A percentile compares a stretch with the other conserved stretches of the same genome.
phyloP scores from a whole-genome alignment of 768 basidiomycete species.

The Rhodotorula diobovata region DNA sequence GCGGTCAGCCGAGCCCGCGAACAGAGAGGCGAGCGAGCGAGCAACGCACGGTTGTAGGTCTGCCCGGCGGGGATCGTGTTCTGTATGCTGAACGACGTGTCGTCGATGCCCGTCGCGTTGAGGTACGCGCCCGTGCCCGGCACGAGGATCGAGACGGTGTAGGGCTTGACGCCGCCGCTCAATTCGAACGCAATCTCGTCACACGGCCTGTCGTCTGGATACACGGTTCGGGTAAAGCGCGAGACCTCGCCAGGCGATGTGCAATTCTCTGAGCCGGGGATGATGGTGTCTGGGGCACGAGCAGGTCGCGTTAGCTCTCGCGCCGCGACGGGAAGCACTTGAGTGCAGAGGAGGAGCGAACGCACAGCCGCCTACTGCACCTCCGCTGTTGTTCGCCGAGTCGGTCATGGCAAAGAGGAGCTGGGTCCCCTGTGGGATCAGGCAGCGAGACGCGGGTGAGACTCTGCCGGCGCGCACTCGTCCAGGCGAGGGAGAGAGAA shows the following conservation, averaged over 20 bases:
- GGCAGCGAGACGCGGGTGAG: too few species aligned
- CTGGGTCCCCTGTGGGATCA: constrained; percentile 14
- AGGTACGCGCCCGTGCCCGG: constrained; percentile 13
- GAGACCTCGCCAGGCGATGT: neutral
- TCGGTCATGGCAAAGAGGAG: constrained; percentile 31
- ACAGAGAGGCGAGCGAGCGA: neutral
- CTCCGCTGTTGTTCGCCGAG: constrained; percentile 25
- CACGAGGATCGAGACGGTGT: constrained; percentile 18
- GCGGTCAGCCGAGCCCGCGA: too few species aligned
- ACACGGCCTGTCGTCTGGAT: constrained; percentile 9
- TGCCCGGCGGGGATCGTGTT: constrained; percentile 20
- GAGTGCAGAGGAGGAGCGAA: neutral
- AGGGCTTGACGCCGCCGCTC: constrained; percentile 14
- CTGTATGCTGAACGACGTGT: constrained; percentile 1
- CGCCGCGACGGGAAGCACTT: neutral
- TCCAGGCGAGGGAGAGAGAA: neutral
- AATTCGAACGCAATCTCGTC: constrained; percentile 22
- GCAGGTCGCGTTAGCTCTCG: too few species aligned
- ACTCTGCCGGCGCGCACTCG: too few species aligned
- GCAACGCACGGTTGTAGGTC: constrained; percentile 18
- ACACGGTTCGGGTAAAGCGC: constrained; percentile 3
- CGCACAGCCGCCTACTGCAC: constrained; percentile 27
- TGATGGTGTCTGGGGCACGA: constrained; percentile 17
- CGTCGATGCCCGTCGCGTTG: constrained; percentile 18
- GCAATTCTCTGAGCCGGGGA: constrained; percentile 14